Conservation (phyloP, 1,284 basidiomycete genomes). For the Meira nashicola region DNA sequence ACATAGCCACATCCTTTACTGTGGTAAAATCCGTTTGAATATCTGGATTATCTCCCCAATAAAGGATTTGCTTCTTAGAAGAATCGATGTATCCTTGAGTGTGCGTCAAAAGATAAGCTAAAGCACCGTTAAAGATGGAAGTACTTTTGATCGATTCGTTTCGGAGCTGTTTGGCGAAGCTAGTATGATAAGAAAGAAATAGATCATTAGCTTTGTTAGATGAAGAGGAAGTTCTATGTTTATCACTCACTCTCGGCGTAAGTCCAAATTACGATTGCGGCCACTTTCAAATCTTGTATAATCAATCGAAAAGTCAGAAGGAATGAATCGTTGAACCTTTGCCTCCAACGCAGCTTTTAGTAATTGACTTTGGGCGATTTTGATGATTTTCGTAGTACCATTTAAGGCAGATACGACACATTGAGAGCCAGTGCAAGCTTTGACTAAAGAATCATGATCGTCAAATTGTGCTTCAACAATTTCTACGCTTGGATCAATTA, state of each 20-base stretch:
- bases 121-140: not conserved
- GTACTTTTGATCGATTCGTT: not conserved
- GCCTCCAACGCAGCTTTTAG: not conserved
- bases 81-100: not conserved
- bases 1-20: not conserved
- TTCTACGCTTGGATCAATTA: not conserved
- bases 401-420: not conserved
- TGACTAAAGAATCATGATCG: not conserved
- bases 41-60: slow-evolving; percentile 1
- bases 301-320: slow-evolving; percentile 4
- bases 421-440: not conserved
- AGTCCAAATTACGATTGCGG: not conserved
- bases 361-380: not conserved
- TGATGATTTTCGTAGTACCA: not conserved
- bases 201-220: too few species aligned
- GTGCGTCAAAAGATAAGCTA: not conserved
- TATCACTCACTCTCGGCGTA: not conserved
- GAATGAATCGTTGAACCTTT: not conserved
- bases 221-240: not conserved
- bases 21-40: not conserved
- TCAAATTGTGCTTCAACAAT: not conserved
- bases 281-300: slow-evolving; percentile 1
- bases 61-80: not conserved
- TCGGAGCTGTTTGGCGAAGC: not conserved
- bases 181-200: not conserved